Evolutionary conservation across 345 rosid species (phyloP), one percentile per base, ranked within the genome.

Genomic region (Syzygium oleosum): DNA sequence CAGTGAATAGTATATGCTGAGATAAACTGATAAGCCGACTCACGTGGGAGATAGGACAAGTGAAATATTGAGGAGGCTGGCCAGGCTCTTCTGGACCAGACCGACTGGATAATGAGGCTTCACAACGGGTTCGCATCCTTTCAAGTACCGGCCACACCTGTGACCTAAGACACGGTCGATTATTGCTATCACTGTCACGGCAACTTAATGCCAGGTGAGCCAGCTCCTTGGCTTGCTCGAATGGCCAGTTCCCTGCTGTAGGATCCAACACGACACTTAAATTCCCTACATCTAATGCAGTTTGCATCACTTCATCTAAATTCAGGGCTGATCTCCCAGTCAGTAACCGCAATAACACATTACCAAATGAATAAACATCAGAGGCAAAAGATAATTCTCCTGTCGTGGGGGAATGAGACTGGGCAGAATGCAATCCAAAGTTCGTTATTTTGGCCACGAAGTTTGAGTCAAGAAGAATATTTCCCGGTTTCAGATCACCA

Each of bases 181-280:
- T 91, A 89, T 89, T 92, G 9, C 94, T 86, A 84, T 88, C 94
- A 93, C 90, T 51, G 89, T 97, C 98, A 86, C 98, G 91, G 88
- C 99, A 97, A 85, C 98, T 92, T 90, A 97, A 87, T 52, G 98
- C 99, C 88, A 97, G 87, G 89, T 91, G 91, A 89, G 98, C 91
- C 90, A 96, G 90, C 90, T 93, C 98, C 89, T 94, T 94, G 21
- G 99, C 98, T 89, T 91, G 94, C 87, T 94, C 93, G 89, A 95
- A 88, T 4, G 99, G 99, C 99, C 99, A 97, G 87, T 97, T 96
- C 68, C 99, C 99, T 7, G 99, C 98, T 88, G 92, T 90, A 90
- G 95, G 97, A 86, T 97, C 99, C 92, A 97, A 90, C 53, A 94
- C 86, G 83, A 49, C 87, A 86, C 91, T 92, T 90, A 96, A 88